Evolutionary conservation across 805 yeast species (phyloP).

Genomic region (Starmera dryadoides): DNA sequence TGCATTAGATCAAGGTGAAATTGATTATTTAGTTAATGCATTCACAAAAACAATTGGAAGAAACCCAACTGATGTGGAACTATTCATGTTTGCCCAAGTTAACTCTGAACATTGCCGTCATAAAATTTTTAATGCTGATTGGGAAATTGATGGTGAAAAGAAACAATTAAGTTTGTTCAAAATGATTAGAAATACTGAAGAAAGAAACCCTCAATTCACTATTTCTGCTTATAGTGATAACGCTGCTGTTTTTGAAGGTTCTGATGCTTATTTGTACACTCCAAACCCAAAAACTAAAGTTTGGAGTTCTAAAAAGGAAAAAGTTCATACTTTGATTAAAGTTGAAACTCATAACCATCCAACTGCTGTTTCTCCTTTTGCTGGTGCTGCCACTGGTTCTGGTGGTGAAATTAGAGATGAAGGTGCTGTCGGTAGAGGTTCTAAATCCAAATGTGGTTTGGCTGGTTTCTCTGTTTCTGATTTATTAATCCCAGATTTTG

Average conservation of each 20-base stretch:
- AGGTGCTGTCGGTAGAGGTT: slow-evolving; percentile 99
- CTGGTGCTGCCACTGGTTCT: slow-evolving; percentile 99
- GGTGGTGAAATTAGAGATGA: slow-evolving; percentile 99
- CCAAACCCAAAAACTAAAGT: slow-evolving; percentile 67
- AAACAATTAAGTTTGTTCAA: slow-evolving; percentile 75
- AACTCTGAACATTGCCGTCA: slow-evolving; percentile 99
- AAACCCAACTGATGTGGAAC: slow-evolving; percentile 95
- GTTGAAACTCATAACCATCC: slow-evolving; percentile 99
- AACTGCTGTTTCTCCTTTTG: slow-evolving; percentile 97
- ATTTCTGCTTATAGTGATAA: slow-evolving; percentile 94
- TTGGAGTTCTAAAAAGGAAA: slow-evolving; percentile 72
- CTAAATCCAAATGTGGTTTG: slow-evolving; percentile 93
- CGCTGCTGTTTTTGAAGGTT: slow-evolving; percentile 91
- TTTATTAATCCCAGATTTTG: slow-evolving; percentile 72
- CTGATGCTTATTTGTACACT: slow-evolving; percentile 67
- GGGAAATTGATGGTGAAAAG: slow-evolving; percentile 85
- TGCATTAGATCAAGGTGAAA: slow-evolving; percentile 93
- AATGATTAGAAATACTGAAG: slow-evolving; percentile 94
- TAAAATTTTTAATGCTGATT: slow-evolving; percentile 95
- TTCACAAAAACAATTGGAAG: slow-evolving; percentile 71
- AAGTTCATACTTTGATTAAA: slow-evolving; percentile 83
- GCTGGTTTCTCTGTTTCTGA: slow-evolving; percentile 92
- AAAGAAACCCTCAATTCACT: slow-evolving; percentile 70
- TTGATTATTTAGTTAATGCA: slow-evolving; percentile 77
- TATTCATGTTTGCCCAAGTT: slow-evolving; percentile 99